These are phyloP conservation scores for Clathrospora elynae DNA, from an alignment of 2,329 filamentous ascomycete genomes.

Conservation along the genomic window DNA sequence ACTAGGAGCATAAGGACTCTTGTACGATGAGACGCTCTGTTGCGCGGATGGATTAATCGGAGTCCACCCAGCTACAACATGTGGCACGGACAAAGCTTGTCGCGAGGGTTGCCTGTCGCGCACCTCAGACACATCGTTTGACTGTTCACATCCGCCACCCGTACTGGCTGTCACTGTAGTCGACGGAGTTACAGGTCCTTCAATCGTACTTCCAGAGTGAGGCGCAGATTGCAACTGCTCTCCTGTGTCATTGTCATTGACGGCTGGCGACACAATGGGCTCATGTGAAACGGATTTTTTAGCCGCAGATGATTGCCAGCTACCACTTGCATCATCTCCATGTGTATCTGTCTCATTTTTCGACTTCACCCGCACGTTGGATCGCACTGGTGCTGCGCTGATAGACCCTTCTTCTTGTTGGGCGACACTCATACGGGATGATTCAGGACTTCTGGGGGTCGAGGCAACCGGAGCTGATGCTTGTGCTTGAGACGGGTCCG, in stretches of 20 bases:
- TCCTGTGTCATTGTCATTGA: neutral
- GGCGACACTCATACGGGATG: neutral
- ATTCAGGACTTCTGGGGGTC: neutral
- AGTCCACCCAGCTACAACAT: constrained; percentile 19
- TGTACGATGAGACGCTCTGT: constrained; percentile 13
- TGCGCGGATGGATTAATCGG: constrained; percentile 23
- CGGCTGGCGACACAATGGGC: neutral
- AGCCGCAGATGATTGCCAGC: neutral
- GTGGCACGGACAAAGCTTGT: neutral
- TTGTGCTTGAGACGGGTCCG: constrained; percentile 3
- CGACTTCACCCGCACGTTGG: constrained; percentile 1
- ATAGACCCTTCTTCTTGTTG: neutral
- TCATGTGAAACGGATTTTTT: neutral
- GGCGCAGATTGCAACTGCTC: neutral
- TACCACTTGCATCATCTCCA: neutral
- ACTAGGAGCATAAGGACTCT: constrained; percentile 25
- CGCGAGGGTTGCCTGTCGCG: neutral
- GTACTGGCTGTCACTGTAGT: neutral
- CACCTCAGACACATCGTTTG: neutral
- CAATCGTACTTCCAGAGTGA: neutral
- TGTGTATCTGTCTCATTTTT: neutral
- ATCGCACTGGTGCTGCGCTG: neutral
- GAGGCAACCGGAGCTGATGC: neutral
- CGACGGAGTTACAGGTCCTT: neutral
- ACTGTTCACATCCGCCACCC: neutral